Base-by-base conservation (phyloP, 176 grass and related monocot genomes). In the Carex parvula region DNA sequence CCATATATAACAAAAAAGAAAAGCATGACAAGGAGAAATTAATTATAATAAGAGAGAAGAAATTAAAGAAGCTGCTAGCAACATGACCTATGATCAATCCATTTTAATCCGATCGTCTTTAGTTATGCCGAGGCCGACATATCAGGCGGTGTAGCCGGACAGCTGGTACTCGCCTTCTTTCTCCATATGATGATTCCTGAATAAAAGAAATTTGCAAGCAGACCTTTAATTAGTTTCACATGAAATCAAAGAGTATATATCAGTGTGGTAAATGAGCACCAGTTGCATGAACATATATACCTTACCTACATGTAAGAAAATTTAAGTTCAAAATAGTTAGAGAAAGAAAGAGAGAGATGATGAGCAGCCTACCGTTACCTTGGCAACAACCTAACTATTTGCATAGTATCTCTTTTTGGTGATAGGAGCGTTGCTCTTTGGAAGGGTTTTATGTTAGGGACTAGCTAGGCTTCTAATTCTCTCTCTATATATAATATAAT, bases 11-110 rank as follows among this genome's bases (percentile, higher is more conserved):
- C 17, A 6, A 22, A 22, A 65, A 82, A 63, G 4, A 39, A 39
- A 39, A 6, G 37, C 10, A 82, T 46, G 29, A 82, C 20, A 42
- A 44, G 62, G 75, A 81, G 11, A n/a, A 50, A 62, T 39, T 39
- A 39, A n/a, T n/a, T n/a, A n/a, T n/a, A n/a, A n/a, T 26, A 53
- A 46, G 20, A 65, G 35, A 44, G n/a, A 50, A 42, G 60, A 65
- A 79, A 60, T 80, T 80, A 66, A 75, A 64, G 79, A 82, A 82
- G 79, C 79, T 82, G 79, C 79, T 65, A 82, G 20, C 79, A 60
- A 82, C 79, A 82, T 82, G 79, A 82, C 30, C 79, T 82, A 66
- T 64, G 35, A 50, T 50, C 10, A 21, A n/a, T n/a, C n/a, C n/a
- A 35, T 35, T 65, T 64, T 65, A 14, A 44, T 65, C 58, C 11